phyloP scores from a whole-genome alignment of 352 stramenopile species.

The Pythium utonaiense region DNA sequence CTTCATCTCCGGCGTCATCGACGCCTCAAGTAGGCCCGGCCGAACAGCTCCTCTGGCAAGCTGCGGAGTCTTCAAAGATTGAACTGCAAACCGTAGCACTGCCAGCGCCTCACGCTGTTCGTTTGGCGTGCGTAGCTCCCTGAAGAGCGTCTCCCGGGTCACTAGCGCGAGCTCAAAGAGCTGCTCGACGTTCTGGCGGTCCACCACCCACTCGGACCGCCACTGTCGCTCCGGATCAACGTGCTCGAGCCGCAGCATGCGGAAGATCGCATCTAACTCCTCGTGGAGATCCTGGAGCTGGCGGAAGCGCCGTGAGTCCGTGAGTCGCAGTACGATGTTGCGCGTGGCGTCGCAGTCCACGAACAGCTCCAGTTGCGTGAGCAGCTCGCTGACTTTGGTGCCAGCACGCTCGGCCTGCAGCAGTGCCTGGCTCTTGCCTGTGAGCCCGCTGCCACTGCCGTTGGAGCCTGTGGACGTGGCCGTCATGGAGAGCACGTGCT shows the following conservation, averaged over 20 bases:
- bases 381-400: conserved; percentile 16
- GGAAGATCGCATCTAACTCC: conserved; percentile 22
- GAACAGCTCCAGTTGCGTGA: conserved; percentile 17
- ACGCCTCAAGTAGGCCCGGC: background rate
- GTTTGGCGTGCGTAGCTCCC: conserved; percentile 18
- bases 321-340: conserved; percentile 22
- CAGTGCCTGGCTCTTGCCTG: conserved; percentile 8
- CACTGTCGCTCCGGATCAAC: conserved; percentile 43
- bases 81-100: conserved; percentile 47
- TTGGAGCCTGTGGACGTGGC: conserved; percentile 17
- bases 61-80: conserved; percentile 19
- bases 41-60: background rate
- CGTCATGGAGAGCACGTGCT: conserved; percentile 28
- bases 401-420: conserved; percentile 14
- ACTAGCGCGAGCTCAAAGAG: conserved; percentile 32
- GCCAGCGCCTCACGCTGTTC: conserved; percentile 37
- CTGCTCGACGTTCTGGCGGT: conserved; percentile 42
- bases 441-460: background rate
- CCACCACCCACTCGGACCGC: conserved; percentile 43
- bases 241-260: conserved; percentile 34
- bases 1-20: conserved; percentile 1
- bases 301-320: conserved; percentile 20
- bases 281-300: conserved; percentile 24
- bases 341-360: conserved; percentile 15
- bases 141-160: conserved; percentile 17